These are phyloP conservation scores for Dendrobium catenatum DNA, from an alignment of 106 monocot species.

Conservation along the genomic window DNA sequence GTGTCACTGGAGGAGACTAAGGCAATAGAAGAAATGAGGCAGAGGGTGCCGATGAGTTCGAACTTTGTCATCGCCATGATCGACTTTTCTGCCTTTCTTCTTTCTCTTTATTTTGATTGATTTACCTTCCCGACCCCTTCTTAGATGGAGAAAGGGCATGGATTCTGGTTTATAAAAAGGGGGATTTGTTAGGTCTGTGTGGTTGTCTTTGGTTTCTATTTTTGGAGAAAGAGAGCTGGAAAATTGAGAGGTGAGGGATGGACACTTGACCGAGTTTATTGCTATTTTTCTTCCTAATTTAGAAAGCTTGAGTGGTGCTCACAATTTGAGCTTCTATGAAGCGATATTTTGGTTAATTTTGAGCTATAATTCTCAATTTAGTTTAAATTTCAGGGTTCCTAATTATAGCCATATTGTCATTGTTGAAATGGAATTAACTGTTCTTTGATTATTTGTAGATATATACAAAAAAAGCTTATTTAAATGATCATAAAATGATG, in stretches of 20 bases:
- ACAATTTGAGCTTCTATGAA: not conserved
- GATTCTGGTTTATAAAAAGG: not conserved
- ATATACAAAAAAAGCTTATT: too few relatives aligned
- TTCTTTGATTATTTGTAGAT: too few relatives aligned
- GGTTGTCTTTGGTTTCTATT: not conserved
- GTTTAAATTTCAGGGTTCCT: too few relatives aligned
- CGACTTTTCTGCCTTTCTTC: not conserved
- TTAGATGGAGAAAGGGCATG: not conserved
- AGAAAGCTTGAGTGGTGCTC: not conserved
- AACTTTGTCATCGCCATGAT: conserved; percentile 4
- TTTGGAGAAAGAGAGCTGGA: not conserved
- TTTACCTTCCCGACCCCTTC: not conserved
- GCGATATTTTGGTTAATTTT: not conserved
- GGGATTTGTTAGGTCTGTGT: not conserved
- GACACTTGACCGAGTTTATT: not conserved
- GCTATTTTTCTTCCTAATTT: not conserved
- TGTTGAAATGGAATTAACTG: too few relatives aligned
- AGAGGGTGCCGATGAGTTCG: conserved; percentile 1
- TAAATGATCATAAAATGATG: too few relatives aligned
- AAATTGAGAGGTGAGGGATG: not conserved
- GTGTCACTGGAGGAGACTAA: not conserved
- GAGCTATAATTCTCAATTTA: too few relatives aligned
- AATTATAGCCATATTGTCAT: too few relatives aligned
- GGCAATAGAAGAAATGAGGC: conserved; percentile 7
- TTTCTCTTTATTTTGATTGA: not conserved